Percentiles rank a stretch among this genome's conserved stretches.
Conservation (phyloP, 345 rosid species). For the Camelina sativa region DNA sequence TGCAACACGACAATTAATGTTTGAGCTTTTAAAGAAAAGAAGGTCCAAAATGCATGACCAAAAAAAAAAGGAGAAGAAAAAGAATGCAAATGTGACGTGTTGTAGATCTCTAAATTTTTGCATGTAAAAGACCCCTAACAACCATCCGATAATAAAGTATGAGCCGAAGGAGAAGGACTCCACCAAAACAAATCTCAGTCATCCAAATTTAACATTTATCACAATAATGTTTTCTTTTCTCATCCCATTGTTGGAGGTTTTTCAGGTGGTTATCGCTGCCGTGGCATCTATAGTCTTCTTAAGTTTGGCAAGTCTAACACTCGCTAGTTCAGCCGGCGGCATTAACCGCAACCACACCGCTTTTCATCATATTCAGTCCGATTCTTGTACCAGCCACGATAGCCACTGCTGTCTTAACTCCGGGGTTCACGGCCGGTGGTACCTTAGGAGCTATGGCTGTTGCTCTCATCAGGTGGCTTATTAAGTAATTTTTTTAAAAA, state of each 20-base stretch:
- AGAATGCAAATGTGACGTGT: slow-evolving; percentile 22
- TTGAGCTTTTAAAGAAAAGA: slow-evolving; percentile 13
- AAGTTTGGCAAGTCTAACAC: slow-evolving; percentile 60
- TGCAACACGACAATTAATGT: slow-evolving; percentile 20
- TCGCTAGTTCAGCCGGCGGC: slow-evolving; percentile 65
- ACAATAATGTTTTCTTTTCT: slow-evolving; percentile 19
- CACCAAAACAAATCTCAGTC: neutral
- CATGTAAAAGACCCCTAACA: neutral
- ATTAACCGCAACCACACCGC: slow-evolving; percentile 68
- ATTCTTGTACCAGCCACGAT: slow-evolving; percentile 73
- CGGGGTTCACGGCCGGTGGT: slow-evolving; percentile 69
- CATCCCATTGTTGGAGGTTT: neutral
- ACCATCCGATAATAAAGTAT: neutral
- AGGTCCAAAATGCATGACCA: slow-evolving; percentile 20
- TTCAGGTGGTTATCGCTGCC: slow-evolving; percentile 41
- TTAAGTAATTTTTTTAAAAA: slow-evolving; percentile 20
- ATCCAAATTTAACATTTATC: slow-evolving; percentile 3
- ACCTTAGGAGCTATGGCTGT: slow-evolving; percentile 65
- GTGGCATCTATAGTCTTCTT: slow-evolving; percentile 64
- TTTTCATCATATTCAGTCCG: slow-evolving; percentile 81
- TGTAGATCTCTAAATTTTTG: slow-evolving; percentile 20
- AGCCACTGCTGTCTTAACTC: slow-evolving; percentile 48
- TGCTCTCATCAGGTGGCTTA: slow-evolving; percentile 64
- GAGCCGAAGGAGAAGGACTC: neutral
- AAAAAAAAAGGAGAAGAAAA: neutral